phyloP scores from a whole-genome alignment of 495 filamentous ascomycete species.

The Ramalina peruviana region DNA sequence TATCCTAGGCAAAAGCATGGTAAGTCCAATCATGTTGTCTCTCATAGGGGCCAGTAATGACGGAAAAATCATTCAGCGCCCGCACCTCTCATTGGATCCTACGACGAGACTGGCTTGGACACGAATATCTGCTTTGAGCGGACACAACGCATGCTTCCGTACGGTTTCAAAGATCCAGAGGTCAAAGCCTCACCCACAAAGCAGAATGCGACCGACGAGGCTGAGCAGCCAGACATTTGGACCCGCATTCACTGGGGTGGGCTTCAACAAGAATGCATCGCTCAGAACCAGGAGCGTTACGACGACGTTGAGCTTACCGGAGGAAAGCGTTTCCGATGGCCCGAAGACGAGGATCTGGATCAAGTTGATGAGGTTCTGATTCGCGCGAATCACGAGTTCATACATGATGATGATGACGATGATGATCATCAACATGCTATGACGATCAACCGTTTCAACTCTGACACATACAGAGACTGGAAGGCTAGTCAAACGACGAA shows the following conservation, averaged over 20 bases:
- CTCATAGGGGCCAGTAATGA: not conserved
- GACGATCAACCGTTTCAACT: not conserved
- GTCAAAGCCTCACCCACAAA: constrained; percentile 11
- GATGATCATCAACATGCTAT: constrained; percentile 17
- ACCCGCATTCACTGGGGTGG: constrained; percentile 53
- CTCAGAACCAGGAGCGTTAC: constrained; percentile 48
- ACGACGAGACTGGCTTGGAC: constrained; percentile 32
- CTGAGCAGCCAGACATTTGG: constrained; percentile 37
- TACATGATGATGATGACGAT: constrained; percentile 19
- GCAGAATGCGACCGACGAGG: constrained; percentile 14
- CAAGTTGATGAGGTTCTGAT: not conserved
- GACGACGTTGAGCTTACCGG: not conserved
- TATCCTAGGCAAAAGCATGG: constrained; percentile 8
- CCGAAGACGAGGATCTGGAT: not conserved
- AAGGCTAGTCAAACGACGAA: not conserved
- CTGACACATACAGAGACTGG: not conserved
- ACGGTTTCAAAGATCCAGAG: constrained; percentile 33
- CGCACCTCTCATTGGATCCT: constrained; percentile 29
- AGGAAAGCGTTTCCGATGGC: constrained; percentile 3
- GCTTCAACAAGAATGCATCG: constrained; percentile 51
- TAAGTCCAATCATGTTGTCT: not conserved
- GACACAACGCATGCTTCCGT: constrained; percentile 34
- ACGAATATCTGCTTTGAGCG: constrained; percentile 35
- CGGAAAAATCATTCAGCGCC: constrained; percentile 26
- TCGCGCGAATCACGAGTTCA: not conserved